Evolutionary conservation across 2,329 filamentous ascomycete species (phyloP), one percentile per base, ranked within the genome.

Genomic region (Paecilomyces niveus): DNA sequence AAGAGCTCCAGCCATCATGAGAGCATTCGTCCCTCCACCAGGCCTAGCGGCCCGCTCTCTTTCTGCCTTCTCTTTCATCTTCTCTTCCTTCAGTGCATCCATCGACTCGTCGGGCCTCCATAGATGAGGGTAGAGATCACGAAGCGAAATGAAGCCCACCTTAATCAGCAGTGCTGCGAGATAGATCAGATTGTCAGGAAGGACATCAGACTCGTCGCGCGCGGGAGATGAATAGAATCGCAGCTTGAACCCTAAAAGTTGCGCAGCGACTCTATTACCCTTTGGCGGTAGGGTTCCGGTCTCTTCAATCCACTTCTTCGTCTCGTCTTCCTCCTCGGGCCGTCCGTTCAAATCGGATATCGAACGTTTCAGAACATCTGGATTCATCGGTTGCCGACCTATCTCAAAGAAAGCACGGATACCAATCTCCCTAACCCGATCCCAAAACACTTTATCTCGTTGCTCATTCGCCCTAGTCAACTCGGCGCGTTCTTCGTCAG

Each of bases 221-320:
- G 89, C 86, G 29, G 87, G 80, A 0, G 91, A 95, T 49, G 90
- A 89, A 70, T 99, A 99, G 73, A 96, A 99, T 13, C 90, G 89
- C 55, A 99, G 83, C 75, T 99, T 99, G 81, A 99, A 99, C 3
- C 94, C 94, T 13, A 99, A 85, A 3, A 99, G 83, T 71, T 97
- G 94, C 31, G 95, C 95, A 1, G 94, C 94, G 59, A 95, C 90
- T 51, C 88, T 85, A 71, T 97, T 99, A 31, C 95, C 94, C 31
- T 84, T 81, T 1, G 92, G 91, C 3, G 92, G 92, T 3, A 94
- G 76, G 0, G 90, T 95, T 58, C 87, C 88, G 2, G 93, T 97
- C 59, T 85, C 80, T 62, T 85, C 82, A 65, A 96, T 90, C 90
- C 92, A 97, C 64, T 88, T 81, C 6, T 81, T 80, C 58, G 85